Conservation (phyloP, 2,329 filamentous ascomycete species). For the Zymoseptoria tritici region DNA sequence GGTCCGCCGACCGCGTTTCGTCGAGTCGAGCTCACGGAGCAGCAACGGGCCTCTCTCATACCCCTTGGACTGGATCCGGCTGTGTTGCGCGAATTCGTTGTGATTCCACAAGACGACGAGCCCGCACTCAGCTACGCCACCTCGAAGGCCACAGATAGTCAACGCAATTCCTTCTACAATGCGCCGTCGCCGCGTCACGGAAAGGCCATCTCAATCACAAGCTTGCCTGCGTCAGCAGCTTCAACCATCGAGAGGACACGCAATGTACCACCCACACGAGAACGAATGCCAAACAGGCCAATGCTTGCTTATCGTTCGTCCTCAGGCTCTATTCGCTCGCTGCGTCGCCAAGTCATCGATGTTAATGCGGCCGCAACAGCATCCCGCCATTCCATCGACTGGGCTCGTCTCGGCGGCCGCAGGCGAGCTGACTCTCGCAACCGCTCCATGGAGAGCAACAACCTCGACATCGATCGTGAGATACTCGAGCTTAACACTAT, state of each 20-base stretch:
- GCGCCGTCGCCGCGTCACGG: not conserved
- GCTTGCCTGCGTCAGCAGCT: not conserved
- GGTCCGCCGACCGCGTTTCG: conserved; percentile 21
- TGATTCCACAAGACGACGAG: not conserved
- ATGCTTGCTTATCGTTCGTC: conserved; percentile 17
- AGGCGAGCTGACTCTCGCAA: conserved; percentile 26
- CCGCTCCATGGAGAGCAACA: conserved; percentile 15
- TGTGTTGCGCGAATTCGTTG: conserved; percentile 13
- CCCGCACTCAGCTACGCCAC: conserved; percentile 14
- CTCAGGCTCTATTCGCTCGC: conserved; percentile 28
- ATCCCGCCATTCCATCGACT: conserved; percentile 22
- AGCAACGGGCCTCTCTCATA: conserved; percentile 22
- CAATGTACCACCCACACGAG: not conserved
- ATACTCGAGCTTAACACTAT: conserved; percentile 44
- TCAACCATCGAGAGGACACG: not conserved
- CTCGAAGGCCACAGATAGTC: not conserved
- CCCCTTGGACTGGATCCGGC: conserved; percentile 24
- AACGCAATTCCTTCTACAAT: not conserved
- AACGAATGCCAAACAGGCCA: conserved; percentile 2
- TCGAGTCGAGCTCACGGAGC: conserved; percentile 25
- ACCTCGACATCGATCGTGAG: conserved; percentile 38
- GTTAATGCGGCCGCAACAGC: conserved; percentile 8
- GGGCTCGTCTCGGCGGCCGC: conserved; percentile 29
- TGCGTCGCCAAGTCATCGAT: conserved; percentile 29
- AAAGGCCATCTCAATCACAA: not conserved